Conservation (phyloP, 1,284 basidiomycete species). For the Cutaneotrichosporon sp. region DNA sequence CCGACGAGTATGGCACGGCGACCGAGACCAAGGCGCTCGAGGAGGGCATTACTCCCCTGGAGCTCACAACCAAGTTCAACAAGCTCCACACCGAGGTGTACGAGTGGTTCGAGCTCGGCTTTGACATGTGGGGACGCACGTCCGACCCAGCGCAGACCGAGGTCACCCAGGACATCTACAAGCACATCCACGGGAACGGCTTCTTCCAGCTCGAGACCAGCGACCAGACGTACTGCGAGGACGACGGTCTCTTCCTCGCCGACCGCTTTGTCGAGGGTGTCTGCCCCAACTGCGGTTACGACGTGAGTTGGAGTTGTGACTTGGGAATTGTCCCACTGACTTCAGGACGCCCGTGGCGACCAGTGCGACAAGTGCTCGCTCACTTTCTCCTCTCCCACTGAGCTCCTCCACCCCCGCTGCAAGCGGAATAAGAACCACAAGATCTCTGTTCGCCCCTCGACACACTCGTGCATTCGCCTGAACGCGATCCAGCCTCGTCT, state of each 20-base stretch:
- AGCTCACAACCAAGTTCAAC: slow-evolving; percentile 93
- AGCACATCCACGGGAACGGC: slow-evolving; percentile 73
- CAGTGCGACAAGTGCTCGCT: slow-evolving; percentile 95
- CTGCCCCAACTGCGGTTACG: slow-evolving; percentile 84
- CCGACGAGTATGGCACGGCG: slow-evolving; percentile 98
- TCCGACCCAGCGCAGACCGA: slow-evolving; percentile 87
- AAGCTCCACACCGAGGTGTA: slow-evolving; percentile 88
- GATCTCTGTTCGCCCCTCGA: slow-evolving; percentile 72
- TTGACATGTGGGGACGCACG: slow-evolving; percentile 95
- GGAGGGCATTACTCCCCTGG: slow-evolving; percentile 80
- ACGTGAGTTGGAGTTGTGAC: slow-evolving; percentile 56
- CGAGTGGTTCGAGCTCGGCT: slow-evolving; percentile 67
- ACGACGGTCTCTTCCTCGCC: slow-evolving; percentile 86
- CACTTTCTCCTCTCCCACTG: slow-evolving; percentile 84
- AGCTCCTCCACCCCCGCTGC: slow-evolving; percentile 93
- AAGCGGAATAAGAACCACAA: slow-evolving; percentile 78
- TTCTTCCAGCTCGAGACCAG: slow-evolving; percentile 76
- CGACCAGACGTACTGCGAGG: slow-evolving; percentile 91
- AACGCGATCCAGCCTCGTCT: slow-evolving; percentile 78
- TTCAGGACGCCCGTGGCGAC: slow-evolving; percentile 93
- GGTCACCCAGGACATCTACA: slow-evolving; percentile 87
- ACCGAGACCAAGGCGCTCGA: slow-evolving; percentile 93
- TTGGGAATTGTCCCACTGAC: slow-evolving; percentile 4
- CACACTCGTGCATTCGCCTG: slow-evolving; percentile 92
- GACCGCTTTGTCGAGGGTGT: slow-evolving; percentile 94